These are phyloP conservation scores for Cyberlindnera lachancei DNA, from an alignment of 805 yeast genomes.

Conservation along the genomic window DNA sequence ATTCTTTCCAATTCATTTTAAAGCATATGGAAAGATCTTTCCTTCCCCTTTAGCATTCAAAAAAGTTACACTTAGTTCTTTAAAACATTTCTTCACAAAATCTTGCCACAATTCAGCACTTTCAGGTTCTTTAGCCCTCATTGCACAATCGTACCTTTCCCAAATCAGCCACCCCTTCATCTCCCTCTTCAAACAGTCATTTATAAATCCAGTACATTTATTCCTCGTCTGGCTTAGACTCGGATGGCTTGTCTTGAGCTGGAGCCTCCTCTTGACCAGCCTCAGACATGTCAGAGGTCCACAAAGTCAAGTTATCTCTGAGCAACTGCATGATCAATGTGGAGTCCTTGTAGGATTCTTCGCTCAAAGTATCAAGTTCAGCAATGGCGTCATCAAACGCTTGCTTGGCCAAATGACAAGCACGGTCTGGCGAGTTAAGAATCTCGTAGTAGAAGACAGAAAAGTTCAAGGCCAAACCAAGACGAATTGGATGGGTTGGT, in stretches of 20 bases:
- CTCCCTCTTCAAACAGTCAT: too few relatives aligned
- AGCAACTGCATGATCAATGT: conserved; percentile 98
- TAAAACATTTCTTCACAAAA: too few relatives aligned
- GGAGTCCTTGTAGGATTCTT: conserved; percentile 97
- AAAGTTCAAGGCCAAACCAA: conserved; percentile 96
- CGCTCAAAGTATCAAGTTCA: conserved; percentile 93
- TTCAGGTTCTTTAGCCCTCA: too few relatives aligned
- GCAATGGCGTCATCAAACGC: conserved; percentile 99
- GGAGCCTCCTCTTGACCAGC: conserved; percentile 55
- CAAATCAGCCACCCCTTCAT: too few relatives aligned
- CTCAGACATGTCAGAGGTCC: conserved; percentile 93
- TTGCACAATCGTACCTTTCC: too few relatives aligned
- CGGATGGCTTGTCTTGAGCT: conserved; percentile 27
- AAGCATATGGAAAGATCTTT: too few relatives aligned
- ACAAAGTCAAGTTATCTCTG: conserved; percentile 95
- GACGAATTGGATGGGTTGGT: conserved; percentile 97
- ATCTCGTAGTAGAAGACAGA: conserved; percentile 98
- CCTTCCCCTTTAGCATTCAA: too few relatives aligned
- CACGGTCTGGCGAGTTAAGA: conserved; percentile 96
- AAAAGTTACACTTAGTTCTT: too few relatives aligned
- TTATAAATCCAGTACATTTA: conserved; percentile 8
- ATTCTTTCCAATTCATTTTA: background rate
- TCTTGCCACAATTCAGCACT: too few relatives aligned
- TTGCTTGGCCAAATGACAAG: conserved; percentile 97
- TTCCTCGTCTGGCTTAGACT: conserved; percentile 26